Conservation (phyloP, 2,329 filamentous ascomycete species). For the Aphanocladium album region DNA sequence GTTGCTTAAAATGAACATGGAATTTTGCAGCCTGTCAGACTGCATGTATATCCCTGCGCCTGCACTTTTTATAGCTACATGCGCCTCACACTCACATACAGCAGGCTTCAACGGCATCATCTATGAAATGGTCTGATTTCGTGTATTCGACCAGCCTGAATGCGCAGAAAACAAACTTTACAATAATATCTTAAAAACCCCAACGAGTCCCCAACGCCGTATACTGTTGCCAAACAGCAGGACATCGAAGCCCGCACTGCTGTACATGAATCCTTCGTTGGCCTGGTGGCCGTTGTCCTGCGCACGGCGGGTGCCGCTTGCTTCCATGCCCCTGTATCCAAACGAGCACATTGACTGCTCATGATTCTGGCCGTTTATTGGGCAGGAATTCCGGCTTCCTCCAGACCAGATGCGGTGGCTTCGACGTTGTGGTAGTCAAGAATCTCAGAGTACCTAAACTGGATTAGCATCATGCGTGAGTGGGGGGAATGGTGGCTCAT, state of each 20-base stretch:
- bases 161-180: conserved; percentile 8
- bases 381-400: not conserved
- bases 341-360: not conserved
- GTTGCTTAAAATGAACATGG: too few species aligned
- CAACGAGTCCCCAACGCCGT: conserved; percentile 12
- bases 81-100: not conserved
- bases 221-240: conserved; percentile 3
- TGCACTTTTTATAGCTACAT: too few species aligned
- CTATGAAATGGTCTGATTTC: conserved; percentile 8
- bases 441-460: conserved; percentile 88
- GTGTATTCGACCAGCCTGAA: conserved; percentile 9
- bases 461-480: not conserved
- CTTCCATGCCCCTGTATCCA: not conserved
- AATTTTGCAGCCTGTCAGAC: too few species aligned
- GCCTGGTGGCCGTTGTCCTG: not conserved
- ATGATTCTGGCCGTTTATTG: not conserved
- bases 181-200: conserved; percentile 11
- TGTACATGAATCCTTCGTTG: conserved; percentile 3
- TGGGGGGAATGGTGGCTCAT: conserved; percentile 30
- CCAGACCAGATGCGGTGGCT: conserved; percentile 26
- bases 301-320: not conserved
- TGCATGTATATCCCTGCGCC: too few species aligned
- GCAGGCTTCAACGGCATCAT: not conserved
- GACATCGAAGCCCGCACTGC: not conserved
- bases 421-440: conserved; percentile 98